These are phyloP conservation scores for Cyclocybe aegerita DNA, from an alignment of 768 basidiomycete genomes.

Conservation along the genomic window DNA sequence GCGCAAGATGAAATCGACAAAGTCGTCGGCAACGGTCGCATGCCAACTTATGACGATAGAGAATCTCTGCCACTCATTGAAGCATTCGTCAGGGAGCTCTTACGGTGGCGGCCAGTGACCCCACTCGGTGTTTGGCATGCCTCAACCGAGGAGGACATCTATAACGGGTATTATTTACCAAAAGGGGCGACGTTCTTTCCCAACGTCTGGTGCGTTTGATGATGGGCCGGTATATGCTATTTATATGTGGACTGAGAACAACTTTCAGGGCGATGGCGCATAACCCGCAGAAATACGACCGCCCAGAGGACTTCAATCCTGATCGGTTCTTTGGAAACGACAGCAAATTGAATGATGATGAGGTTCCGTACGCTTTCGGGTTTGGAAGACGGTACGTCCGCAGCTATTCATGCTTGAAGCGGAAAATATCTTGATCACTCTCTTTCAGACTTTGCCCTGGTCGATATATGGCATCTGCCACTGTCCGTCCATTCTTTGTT, in stretches of 20 bases:
- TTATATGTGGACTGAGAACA: neutral
- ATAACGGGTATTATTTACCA: no score
- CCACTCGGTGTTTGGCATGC: no score
- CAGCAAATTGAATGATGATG: conserved; percentile 24
- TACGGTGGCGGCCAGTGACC: no score
- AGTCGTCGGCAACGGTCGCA: no score
- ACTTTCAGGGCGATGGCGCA: conserved; percentile 43
- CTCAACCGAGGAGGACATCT: no score
- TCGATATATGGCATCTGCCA: conserved; percentile 19
- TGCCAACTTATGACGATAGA: no score
- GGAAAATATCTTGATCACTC: neutral
- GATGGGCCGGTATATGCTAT: no score
- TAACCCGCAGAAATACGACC: conserved; percentile 46
- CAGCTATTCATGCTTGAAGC: neutral
- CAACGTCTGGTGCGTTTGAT: no score
- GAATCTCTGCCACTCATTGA: no score
- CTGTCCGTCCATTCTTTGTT: conserved; percentile 1
- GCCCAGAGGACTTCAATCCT: conserved; percentile 54
- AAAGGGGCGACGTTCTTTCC: no score
- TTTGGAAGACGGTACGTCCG: conserved; percentile 29
- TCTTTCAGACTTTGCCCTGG: conserved; percentile 21
- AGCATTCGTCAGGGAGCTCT: no score
- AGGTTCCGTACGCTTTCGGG: conserved; percentile 23
- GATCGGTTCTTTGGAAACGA: conserved; percentile 46
- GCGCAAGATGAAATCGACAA: no score